These are phyloP conservation scores for Nicotiana attenuata DNA, from an alignment of 257 asterid species.

Conservation along the genomic window DNA sequence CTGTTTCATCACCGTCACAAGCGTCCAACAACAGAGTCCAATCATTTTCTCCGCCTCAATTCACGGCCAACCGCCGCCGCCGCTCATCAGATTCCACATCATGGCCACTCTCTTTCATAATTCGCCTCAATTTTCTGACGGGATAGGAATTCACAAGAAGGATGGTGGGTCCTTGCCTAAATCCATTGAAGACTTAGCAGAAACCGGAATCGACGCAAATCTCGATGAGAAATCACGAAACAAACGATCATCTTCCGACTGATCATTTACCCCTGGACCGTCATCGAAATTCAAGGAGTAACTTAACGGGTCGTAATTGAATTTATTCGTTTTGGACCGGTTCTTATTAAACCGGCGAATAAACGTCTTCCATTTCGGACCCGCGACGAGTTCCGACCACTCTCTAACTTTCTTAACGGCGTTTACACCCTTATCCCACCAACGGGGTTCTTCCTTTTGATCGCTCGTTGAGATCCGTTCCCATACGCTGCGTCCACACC, in stretches of 20 bases:
- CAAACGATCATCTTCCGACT: conserved; percentile 31
- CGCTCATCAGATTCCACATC: neutral
- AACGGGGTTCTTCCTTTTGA: conserved; percentile 29
- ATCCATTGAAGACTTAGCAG: conserved; percentile 21
- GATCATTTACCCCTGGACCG: conserved; percentile 34
- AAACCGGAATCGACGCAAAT: conserved; percentile 37
- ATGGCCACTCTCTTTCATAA: neutral
- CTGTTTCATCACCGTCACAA: conserved; percentile 2
- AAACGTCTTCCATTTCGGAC: conserved; percentile 93
- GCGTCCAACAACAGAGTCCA: neutral
- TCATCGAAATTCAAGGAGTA: conserved; percentile 74
- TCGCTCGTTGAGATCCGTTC: conserved; percentile 49
- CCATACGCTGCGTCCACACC: conserved; percentile 41
- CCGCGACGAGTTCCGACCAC: conserved; percentile 86
- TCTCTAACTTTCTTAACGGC: conserved; percentile 58
- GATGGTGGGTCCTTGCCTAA: conserved; percentile 29
- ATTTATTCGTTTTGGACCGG: conserved; percentile 33
- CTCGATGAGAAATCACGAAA: conserved; percentile 55
- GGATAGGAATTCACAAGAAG: neutral
- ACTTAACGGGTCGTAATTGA: conserved; percentile 64
- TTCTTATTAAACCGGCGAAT: conserved; percentile 62
- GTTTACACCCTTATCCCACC: conserved; percentile 41
- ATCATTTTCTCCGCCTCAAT: neutral
- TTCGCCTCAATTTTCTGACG: no score
- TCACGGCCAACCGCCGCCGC: neutral